Percentiles rank a stretch among this genome's conserved stretches.
phyloP scores from a whole-genome alignment of 2,329 filamentous ascomycete species.

The Rutstroemia sp. region DNA sequence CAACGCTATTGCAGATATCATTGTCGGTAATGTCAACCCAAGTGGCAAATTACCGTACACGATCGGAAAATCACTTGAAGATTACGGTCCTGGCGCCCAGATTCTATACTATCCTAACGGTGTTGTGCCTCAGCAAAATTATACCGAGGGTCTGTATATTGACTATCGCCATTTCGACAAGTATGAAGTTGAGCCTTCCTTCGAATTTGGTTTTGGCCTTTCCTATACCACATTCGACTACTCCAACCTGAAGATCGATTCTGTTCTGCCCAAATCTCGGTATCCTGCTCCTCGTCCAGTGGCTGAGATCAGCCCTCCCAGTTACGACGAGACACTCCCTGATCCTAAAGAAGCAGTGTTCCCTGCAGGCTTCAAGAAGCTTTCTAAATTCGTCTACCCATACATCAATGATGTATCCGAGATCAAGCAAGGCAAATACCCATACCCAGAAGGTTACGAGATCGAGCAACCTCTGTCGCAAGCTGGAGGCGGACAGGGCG shows the following conservation, averaged over 20 bases:
- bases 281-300: slow-evolving; percentile 31
- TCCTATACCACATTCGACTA: slow-evolving; percentile 58
- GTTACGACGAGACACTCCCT: slow-evolving; percentile 43
- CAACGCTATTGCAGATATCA: slow-evolving; percentile 68
- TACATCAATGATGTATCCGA: slow-evolving; percentile 36
- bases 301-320: slow-evolving; percentile 35
- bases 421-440: slow-evolving; percentile 34
- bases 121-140: slow-evolving; percentile 72
- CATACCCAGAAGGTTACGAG: slow-evolving; percentile 40
- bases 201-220: slow-evolving; percentile 80
- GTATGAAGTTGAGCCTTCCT: slow-evolving; percentile 64
- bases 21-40: slow-evolving; percentile 71
- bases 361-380: slow-evolving; percentile 45
- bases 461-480: slow-evolving; percentile 39
- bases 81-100: slow-evolving; percentile 68
- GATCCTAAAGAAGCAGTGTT: slow-evolving; percentile 45
- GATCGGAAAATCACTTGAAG: slow-evolving; percentile 63
- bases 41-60: slow-evolving; percentile 76
- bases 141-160: slow-evolving; percentile 74
- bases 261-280: slow-evolving; percentile 31
- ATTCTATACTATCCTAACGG: slow-evolving; percentile 64
- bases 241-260: slow-evolving; percentile 37
- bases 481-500: slow-evolving; percentile 56
- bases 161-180: slow-evolving; percentile 90
- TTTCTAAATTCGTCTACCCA: slow-evolving; percentile 61